These are phyloP conservation scores for Plasmodium gonderi DNA, from an alignment of 169 alveolate genomes.

Conservation along the genomic window DNA sequence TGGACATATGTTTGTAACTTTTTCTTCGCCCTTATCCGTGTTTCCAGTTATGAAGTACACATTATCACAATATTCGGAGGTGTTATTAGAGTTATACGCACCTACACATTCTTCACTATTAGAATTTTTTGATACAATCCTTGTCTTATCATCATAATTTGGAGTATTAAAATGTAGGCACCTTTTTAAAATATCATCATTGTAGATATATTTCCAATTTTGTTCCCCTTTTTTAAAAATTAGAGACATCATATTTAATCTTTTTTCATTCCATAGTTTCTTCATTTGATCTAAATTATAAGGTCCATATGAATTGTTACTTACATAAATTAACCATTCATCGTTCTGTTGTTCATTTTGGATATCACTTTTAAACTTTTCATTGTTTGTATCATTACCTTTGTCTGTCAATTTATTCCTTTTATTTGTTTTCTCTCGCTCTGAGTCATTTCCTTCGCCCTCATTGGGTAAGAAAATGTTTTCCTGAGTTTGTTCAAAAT, in stretches of 20 bases:
- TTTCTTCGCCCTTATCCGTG: not conserved
- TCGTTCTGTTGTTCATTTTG: not conserved
- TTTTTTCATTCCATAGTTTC: constrained; percentile 52
- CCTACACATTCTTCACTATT: not conserved
- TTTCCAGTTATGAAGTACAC: not conserved
- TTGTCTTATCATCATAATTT: not conserved
- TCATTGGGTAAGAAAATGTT: not conserved
- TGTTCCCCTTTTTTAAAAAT: constrained; percentile 67
- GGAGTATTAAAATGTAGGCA: not conserved
- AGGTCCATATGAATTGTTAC: constrained; percentile 63
- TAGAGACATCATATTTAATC: constrained; percentile 59
- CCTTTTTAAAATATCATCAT: constrained; percentile 53
- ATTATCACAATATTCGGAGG: not conserved
- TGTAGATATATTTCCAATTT: constrained; percentile 70
- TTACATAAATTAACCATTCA: constrained; percentile 52
- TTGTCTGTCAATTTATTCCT: not conserved
- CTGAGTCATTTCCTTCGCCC: not conserved
- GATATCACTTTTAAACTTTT: not conserved
- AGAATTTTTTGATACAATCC: not conserved
- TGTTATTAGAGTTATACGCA: not conserved
- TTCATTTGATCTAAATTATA: constrained; percentile 43
- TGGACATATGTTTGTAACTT: not conserved
- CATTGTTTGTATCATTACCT: not conserved
- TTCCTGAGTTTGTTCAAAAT: not conserved
- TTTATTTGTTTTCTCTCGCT: not conserved